Conservation (phyloP, 176 grass and related monocot species). For the Puccinellia tenuiflora region DNA sequence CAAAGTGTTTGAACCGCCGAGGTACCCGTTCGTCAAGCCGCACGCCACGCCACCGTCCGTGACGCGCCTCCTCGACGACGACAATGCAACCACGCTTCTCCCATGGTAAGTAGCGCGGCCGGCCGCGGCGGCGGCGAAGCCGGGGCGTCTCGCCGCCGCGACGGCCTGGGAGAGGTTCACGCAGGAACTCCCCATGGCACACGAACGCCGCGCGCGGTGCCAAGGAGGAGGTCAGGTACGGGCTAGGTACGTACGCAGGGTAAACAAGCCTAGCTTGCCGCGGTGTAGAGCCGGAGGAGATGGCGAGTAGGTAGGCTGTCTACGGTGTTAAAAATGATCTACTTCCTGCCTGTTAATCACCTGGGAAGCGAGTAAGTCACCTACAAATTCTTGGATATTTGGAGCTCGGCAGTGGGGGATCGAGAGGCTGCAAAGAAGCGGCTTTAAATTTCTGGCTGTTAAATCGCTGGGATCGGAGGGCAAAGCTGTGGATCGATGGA, state of each 20-base stretch:
- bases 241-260: background rate
- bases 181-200: constrained; percentile 72
- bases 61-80: background rate
- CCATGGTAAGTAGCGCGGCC: background rate
- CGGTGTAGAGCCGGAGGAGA: background rate
- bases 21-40: constrained; percentile 1
- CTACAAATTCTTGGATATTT: constrained; percentile 30
- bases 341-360: constrained; percentile 31
- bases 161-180: constrained; percentile 50
- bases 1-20: background rate
- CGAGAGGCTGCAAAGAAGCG: constrained; percentile 20
- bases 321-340: background rate
- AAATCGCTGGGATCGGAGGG: background rate
- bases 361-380: constrained; percentile 39
- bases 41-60: background rate
- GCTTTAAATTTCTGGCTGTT: background rate
- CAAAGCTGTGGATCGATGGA: background rate
- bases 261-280: background rate
- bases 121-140: background rate
- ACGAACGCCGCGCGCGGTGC: background rate
- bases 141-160: constrained; percentile 10
- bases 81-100: background rate
- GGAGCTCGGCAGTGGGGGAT: background rate
- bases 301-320: constrained; percentile 27
- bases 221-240: background rate